Percentiles rank a stretch among this genome's conserved stretches.
These are phyloP conservation scores for Tolypocladium pustulatum DNA, from an alignment of 2,329 filamentous ascomycete species.

Conservation along the genomic window DNA sequence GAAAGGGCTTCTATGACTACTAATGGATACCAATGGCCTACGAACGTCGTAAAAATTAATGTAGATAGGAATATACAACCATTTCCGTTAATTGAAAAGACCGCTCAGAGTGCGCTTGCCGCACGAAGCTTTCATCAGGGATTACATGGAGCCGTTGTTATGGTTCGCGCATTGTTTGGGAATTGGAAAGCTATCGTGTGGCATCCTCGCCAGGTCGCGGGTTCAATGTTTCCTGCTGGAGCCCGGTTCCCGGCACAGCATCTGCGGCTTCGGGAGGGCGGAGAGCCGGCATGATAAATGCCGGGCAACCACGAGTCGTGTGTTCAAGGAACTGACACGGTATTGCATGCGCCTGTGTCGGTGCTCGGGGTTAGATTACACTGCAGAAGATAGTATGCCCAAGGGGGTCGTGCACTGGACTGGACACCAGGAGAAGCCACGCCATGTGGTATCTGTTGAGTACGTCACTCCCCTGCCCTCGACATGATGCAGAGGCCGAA, in stretches of 20 bases:
- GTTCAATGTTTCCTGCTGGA: not conserved
- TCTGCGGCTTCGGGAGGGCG: not conserved
- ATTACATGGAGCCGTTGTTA: not conserved
- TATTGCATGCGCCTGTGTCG: not conserved
- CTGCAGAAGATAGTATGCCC: not conserved
- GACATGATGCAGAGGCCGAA: not conserved
- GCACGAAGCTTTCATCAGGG: no score
- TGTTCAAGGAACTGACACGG: not conserved
- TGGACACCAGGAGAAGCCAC: not conserved
- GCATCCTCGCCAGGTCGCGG: not conserved
- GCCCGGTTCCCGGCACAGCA: not conserved
- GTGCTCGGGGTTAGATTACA: not conserved
- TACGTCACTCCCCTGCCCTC: no score
- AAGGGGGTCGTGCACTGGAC: not conserved
- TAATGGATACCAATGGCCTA: conserved; percentile 20
- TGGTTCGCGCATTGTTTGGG: not conserved
- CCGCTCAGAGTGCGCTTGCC: not conserved
- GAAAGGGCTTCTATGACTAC: conserved; percentile 93
- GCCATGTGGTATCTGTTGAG: not conserved
- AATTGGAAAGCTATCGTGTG: not conserved
- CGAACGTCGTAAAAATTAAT: not conserved
- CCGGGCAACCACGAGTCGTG: not conserved
- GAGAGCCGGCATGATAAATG: not conserved
- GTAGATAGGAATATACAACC: not conserved
- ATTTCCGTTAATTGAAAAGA: no score